phyloP scores from a whole-genome alignment of 2,329 filamentous ascomycete species.

The Fusarium nygamai region DNA sequence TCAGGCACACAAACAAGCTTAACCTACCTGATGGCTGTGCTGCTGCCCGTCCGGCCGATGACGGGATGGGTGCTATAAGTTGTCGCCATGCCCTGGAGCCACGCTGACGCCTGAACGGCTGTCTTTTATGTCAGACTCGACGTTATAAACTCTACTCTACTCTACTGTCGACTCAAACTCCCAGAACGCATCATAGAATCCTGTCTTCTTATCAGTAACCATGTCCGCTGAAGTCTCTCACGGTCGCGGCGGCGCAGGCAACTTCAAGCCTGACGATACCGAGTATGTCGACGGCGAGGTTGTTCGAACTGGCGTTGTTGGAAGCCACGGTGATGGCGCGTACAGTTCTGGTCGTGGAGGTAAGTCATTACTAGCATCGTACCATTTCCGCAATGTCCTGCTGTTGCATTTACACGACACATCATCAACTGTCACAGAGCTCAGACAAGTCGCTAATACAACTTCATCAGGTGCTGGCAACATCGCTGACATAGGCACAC shows the following conservation, averaged over 20 bases:
- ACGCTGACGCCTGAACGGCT: slow-evolving; percentile 23
- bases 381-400: not conserved
- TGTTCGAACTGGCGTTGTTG: slow-evolving; percentile 62
- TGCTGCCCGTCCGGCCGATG: slow-evolving; percentile 18
- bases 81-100: slow-evolving; percentile 34
- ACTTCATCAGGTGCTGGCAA: slow-evolving; percentile 62
- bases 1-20: slow-evolving; percentile 32
- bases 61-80: slow-evolving; percentile 37
- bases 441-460: slow-evolving; percentile 6
- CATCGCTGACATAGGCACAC: slow-evolving; percentile 61
- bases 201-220: slow-evolving; percentile 16
- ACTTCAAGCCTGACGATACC: slow-evolving; percentile 67
- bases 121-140: slow-evolving; percentile 11
- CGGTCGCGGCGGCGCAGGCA: slow-evolving; percentile 70
- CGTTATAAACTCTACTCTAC: not conserved
- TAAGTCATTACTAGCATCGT: slow-evolving; percentile 45
- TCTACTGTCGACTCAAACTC: not conserved
- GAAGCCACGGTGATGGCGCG: slow-evolving; percentile 67
- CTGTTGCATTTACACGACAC: not conserved
- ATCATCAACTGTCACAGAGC: not conserved
- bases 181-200: not conserved
- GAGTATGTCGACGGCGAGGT: slow-evolving; percentile 71
- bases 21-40: slow-evolving; percentile 32
- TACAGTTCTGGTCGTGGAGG: slow-evolving; percentile 69
- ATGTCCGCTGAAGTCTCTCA: slow-evolving; percentile 64